phyloP scores from a whole-genome alignment of 345 rosid species.

The Combretum micranthum region DNA sequence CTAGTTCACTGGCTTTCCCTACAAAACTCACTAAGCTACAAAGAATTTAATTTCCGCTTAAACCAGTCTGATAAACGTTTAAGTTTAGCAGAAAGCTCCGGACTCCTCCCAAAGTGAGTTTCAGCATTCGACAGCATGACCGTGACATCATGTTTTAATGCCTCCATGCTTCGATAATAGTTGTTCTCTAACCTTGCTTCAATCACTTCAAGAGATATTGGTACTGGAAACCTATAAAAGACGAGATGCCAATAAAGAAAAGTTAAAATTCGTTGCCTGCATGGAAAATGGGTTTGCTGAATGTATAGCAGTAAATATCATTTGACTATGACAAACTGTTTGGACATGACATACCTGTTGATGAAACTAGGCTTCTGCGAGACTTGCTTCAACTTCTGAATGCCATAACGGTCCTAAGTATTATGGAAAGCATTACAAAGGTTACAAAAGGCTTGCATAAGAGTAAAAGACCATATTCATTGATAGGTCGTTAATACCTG shows the following conservation, averaged over 20 bases:
- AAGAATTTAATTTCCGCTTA: slow-evolving; percentile 33
- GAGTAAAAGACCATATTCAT: background rate
- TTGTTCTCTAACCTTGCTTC: slow-evolving; percentile 68
- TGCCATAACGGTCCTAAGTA: slow-evolving; percentile 72
- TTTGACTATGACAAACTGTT: background rate
- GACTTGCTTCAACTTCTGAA: slow-evolving; percentile 70
- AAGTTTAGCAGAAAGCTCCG: slow-evolving; percentile 46
- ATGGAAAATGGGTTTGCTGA: background rate
- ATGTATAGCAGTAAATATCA: background rate
- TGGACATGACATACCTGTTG: slow-evolving; percentile 52
- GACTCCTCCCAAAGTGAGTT: slow-evolving; percentile 47
- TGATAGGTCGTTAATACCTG: slow-evolving; percentile 34
- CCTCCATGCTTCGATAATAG: slow-evolving; percentile 76
- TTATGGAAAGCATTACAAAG: slow-evolving; percentile 8
- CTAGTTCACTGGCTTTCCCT: slow-evolving; percentile 7
- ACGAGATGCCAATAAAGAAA: background rate
- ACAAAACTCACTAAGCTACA: slow-evolving; percentile 19
- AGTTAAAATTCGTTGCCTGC: background rate
- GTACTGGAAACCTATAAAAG: slow-evolving; percentile 76
- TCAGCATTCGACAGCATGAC: slow-evolving; percentile 71
- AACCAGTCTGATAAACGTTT: slow-evolving; percentile 55
- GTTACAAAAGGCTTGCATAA: background rate
- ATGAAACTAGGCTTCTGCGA: slow-evolving; percentile 59
- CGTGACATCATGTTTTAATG: slow-evolving; percentile 61
- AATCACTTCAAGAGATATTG: slow-evolving; percentile 64